Conservation (phyloP, 2,329 filamentous ascomycete species). For the Rhexocercosporidium sp. region DNA sequence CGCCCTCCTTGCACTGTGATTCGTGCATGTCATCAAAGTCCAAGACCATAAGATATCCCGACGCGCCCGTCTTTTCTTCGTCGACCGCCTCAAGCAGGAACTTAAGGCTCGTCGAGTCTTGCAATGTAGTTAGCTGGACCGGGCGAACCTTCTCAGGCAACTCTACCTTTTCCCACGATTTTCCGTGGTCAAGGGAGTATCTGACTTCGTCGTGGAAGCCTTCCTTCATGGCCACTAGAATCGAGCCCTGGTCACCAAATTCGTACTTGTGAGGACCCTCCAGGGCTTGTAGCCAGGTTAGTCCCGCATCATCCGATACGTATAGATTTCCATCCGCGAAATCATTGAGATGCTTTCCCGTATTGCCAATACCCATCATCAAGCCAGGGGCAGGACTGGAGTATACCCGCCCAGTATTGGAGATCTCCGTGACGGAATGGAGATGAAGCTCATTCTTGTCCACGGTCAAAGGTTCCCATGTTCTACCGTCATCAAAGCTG, state of each 20-base stretch:
- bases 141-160: slow-evolving; percentile 68
- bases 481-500: slow-evolving; percentile 93
- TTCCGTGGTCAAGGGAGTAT: slow-evolving; percentile 90
- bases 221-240: slow-evolving; percentile 83
- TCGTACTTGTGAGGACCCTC: slow-evolving; percentile 93
- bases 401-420: slow-evolving; percentile 85
- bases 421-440: slow-evolving; percentile 87
- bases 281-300: slow-evolving; percentile 78
- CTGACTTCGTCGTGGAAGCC: slow-evolving; percentile 63
- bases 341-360: slow-evolving; percentile 71
- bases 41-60: slow-evolving; percentile 73
- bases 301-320: slow-evolving; percentile 88
- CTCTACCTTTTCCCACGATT: slow-evolving; percentile 76
- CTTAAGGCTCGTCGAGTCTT: slow-evolving; percentile 90
- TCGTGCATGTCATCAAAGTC: slow-evolving; percentile 86
- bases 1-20: slow-evolving; percentile 77
- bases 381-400: slow-evolving; percentile 93
- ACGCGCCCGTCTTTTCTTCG: slow-evolving; percentile 51
- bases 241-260: slow-evolving; percentile 90
- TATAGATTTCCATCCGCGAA: slow-evolving; percentile 81
- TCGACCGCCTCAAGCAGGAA: slow-evolving; percentile 77
- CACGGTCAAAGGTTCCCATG: slow-evolving; percentile 75
- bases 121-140: slow-evolving; percentile 80
- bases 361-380: slow-evolving; percentile 93
- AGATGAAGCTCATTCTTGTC: slow-evolving; percentile 75